Conservation (phyloP, 257 asterid species). For the Solanum chilense region DNA sequence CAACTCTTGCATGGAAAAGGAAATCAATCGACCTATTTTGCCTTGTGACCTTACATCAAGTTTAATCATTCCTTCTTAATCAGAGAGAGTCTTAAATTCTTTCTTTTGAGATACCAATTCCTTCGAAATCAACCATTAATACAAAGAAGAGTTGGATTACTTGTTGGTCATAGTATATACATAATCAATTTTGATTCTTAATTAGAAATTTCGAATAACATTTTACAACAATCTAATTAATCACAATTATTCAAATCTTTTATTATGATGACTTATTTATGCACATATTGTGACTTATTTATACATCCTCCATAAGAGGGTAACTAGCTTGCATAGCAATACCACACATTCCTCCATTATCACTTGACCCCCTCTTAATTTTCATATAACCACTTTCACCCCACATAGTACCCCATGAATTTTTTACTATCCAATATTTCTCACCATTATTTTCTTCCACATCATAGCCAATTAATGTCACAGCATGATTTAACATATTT, state of each 20-base stretch:
- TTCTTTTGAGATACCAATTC: too few species aligned
- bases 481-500: conserved; percentile 37
- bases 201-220: background rate
- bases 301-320: conserved; percentile 21
- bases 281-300: too few species aligned
- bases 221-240: background rate
- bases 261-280: background rate
- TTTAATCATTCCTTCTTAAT: background rate
- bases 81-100: background rate
- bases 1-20: background rate
- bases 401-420: conserved; percentile 61
- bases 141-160: background rate
- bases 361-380: conserved; percentile 20
- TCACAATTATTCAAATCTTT: background rate
- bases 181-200: background rate
- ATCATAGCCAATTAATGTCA: conserved; percentile 46
- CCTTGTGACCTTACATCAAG: background rate
- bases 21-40: background rate
- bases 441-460: conserved; percentile 9
- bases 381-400: conserved; percentile 53
- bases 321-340: conserved; percentile 39
- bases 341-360: conserved; percentile 34
- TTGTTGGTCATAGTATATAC: background rate
- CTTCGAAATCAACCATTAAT: background rate
- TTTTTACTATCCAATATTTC: conserved; percentile 59